Evolutionary conservation across 331 rosid genomes (phyloP).

Genomic region (Saraca asoca): DNA sequence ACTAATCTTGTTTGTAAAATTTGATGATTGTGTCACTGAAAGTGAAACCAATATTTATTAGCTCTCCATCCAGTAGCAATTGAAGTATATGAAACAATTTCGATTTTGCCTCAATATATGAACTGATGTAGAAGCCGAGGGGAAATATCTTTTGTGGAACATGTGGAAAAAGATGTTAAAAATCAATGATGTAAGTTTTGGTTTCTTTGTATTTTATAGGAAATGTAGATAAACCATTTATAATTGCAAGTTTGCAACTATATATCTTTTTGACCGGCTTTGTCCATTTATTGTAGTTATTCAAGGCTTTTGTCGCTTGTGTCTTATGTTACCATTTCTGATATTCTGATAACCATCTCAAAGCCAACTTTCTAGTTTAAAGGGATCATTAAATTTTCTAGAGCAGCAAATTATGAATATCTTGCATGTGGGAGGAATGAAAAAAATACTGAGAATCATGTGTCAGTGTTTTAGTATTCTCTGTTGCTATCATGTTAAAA

Average conservation of each 20-base stretch:
- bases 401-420: not conserved
- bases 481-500: no score
- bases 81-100: not conserved
- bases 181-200: no score
- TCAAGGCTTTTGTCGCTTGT: not conserved
- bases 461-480: no score
- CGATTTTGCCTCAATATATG: not conserved
- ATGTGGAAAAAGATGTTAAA: no score
- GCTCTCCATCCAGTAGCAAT: not conserved
- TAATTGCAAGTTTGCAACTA: no score
- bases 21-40: not conserved
- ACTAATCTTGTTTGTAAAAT: not conserved
- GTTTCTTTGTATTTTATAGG: no score
- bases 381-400: not conserved
- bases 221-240: no score
- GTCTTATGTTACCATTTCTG: no score
- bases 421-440: not conserved
- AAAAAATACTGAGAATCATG: not conserved
- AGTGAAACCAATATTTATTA: no score
- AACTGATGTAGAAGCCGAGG: not conserved
- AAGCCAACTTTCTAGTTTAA: slow-evolving; percentile 7
- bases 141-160: not conserved
- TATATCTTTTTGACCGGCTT: not conserved
- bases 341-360: no score
- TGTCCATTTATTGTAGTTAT: not conserved